Percentiles rank a stretch among this genome's conserved stretches.
phyloP scores from a whole-genome alignment of 371 early-diverging fungal species.

The Saksenaea vasiformis region DNA sequence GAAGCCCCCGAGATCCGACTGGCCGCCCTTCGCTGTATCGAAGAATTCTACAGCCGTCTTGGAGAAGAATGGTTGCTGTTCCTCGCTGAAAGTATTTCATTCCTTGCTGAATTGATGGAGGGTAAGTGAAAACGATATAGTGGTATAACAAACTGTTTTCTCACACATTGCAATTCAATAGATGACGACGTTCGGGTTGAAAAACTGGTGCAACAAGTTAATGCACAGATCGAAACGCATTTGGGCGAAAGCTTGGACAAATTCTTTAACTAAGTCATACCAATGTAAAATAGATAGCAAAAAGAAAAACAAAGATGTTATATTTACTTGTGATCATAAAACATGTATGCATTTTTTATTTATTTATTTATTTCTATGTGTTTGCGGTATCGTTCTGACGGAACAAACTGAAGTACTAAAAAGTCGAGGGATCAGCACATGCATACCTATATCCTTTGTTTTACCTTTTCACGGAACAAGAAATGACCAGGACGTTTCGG shows the following conservation, averaged over 20 bases:
- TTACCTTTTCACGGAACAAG: conserved; percentile 52
- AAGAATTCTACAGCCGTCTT: conserved; percentile 80
- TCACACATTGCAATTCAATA: not conserved
- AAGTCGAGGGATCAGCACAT: not conserved
- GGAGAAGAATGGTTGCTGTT: conserved; percentile 92
- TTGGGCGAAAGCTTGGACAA: conserved; percentile 87
- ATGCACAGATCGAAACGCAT: conserved; percentile 83
- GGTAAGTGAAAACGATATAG: conserved; percentile 22
- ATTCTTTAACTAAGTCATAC: conserved; percentile 66
- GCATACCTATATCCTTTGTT: not conserved
- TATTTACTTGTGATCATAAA: too few species aligned
- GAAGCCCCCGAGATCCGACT: conserved; percentile 75
- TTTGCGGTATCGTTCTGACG: not conserved
- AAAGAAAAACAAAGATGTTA: too few species aligned
- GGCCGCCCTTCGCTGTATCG: conserved; percentile 69
- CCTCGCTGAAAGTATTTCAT: conserved; percentile 95
- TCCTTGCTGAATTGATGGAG: conserved; percentile 94
- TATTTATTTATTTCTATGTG: not conserved
- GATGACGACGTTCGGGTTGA: conserved; percentile 80
- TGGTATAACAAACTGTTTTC: not conserved
- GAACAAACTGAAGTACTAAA: not conserved
- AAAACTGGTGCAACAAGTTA: conserved; percentile 77
- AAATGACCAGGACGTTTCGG: conserved; percentile 46
- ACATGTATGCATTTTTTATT: not conserved
- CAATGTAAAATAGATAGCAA: not conserved